Conservation (phyloP, 2,329 filamentous ascomycete genomes). For the Paracamarosporium sp. region DNA sequence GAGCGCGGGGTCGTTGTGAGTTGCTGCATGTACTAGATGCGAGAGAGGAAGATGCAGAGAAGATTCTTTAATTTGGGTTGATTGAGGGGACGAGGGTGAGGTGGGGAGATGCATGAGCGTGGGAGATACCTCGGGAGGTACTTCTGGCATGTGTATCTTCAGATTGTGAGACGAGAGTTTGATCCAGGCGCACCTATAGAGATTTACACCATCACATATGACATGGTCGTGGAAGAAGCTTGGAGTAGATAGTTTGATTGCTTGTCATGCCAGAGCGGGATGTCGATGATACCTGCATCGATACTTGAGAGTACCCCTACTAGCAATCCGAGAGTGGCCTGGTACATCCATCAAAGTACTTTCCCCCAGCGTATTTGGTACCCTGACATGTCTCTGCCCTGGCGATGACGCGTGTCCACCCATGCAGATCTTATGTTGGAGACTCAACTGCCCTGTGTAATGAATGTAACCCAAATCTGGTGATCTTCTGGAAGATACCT, state of each 20-base stretch:
- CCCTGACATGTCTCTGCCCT: not conserved
- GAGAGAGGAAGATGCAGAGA: slow-evolving; percentile 3
- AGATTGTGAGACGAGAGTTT: not conserved
- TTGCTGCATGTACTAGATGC: not conserved
- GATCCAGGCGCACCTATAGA: too few relatives aligned
- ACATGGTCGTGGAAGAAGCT: too few relatives aligned
- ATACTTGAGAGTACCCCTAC: not conserved
- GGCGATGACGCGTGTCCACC: not conserved
- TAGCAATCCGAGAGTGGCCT: not conserved
- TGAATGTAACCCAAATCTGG: slow-evolving; percentile 1
- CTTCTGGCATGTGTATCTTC: not conserved
- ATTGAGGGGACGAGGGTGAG: not conserved
- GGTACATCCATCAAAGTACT: not conserved
- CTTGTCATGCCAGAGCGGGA: not conserved
- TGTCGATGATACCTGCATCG: not conserved
- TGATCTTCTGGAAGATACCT: slow-evolving; percentile 13
- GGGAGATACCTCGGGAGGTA: not conserved
- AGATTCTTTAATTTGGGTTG: slow-evolving; percentile 7
- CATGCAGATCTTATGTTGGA: not conserved
- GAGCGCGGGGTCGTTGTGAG: not conserved
- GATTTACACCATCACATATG: too few relatives aligned
- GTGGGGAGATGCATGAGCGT: not conserved
- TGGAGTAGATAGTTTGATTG: not conserved
- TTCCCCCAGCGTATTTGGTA: not conserved
- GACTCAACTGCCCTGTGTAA: not conserved